A percentile compares a stretch with the other conserved stretches of the same genome.
Conservation (phyloP, 495 filamentous ascomycete genomes). For the Talaromyces thailandensis region DNA sequence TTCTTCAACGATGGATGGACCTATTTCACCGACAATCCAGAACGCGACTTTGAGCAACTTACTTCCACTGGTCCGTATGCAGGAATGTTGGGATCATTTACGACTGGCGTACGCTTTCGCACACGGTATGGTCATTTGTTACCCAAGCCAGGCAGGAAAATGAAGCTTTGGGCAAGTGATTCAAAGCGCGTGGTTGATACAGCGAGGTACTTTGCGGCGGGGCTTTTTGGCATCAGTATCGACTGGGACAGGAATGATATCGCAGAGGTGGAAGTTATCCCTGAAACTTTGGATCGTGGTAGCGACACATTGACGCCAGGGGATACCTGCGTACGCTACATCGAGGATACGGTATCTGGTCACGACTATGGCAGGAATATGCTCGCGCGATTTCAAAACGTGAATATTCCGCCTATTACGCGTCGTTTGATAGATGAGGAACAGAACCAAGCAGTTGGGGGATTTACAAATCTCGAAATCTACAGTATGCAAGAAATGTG, state of each 20-base stretch:
- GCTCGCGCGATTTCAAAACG: conserved; percentile 36
- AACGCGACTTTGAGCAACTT: conserved; percentile 40
- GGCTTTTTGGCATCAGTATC: conserved; percentile 40
- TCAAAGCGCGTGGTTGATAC: conserved; percentile 49
- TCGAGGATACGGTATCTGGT: conserved; percentile 34
- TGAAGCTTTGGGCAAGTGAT: conserved; percentile 46
- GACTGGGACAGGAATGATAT: conserved; percentile 30
- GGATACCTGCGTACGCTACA: conserved; percentile 46
- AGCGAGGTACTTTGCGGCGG: conserved; percentile 45
- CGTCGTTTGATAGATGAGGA: conserved; percentile 30
- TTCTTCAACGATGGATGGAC: conserved; percentile 47
- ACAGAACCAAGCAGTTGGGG: conserved; percentile 26
- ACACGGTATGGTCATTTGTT: conserved; percentile 45
- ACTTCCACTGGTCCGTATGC: conserved; percentile 51
- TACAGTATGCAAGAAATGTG: conserved; percentile 57
- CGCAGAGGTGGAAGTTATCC: conserved; percentile 40
- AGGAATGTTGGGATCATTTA: conserved; percentile 45
- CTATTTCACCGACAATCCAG: conserved; percentile 37
- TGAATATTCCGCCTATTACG: conserved; percentile 39
- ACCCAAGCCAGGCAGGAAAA: conserved; percentile 9
- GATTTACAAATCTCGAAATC: conserved; percentile 36
- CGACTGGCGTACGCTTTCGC: conserved; percentile 45
- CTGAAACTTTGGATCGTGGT: conserved; percentile 38
- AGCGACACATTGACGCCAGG: conserved; percentile 52
- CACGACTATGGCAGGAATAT: conserved; percentile 40